Evolutionary conservation across 805 yeast species (phyloP).

Genomic region (Saccharomycopsis amapae): DNA sequence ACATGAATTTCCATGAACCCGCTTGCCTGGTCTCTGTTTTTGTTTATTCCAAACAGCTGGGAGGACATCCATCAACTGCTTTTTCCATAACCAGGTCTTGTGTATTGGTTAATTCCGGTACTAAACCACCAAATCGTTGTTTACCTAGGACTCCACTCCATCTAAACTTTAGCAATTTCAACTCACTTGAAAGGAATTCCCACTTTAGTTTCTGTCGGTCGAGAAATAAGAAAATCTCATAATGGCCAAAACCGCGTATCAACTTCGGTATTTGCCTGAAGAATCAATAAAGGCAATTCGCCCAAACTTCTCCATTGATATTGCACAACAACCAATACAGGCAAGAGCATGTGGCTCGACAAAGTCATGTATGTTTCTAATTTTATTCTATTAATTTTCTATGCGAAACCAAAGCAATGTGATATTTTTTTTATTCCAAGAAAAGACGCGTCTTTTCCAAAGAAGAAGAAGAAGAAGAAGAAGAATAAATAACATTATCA

Average conservation of each 20-base stretch:
- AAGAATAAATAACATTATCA: background rate
- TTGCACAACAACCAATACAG: slow-evolving; percentile 29
- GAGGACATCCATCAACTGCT: background rate
- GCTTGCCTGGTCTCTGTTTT: background rate
- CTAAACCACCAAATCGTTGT: too few relatives aligned
- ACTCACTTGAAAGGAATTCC: too few relatives aligned
- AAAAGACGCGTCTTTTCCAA: too few relatives aligned
- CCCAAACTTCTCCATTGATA: slow-evolving; percentile 20
- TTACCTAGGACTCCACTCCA: too few relatives aligned
- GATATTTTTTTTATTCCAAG: background rate
- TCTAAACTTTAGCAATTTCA: too few relatives aligned
- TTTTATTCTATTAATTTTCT: background rate
- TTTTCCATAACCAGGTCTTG: too few relatives aligned
- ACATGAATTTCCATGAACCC: background rate
- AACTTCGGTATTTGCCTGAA: slow-evolving; percentile 11
- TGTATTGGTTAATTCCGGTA: too few relatives aligned
- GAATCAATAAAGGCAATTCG: slow-evolving; percentile 7
- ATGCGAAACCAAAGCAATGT: background rate
- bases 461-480: too few relatives aligned
- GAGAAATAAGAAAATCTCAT: background rate
- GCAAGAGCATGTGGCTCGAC: slow-evolving; percentile 33
- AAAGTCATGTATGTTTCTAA: slow-evolving; percentile 23
- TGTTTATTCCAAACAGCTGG: background rate
- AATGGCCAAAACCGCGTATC: slow-evolving; percentile 18
- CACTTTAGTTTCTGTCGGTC: background rate